Evolutionary conservation across 495 filamentous ascomycete genomes (phyloP).

Genomic region (Tricharina praecox): DNA sequence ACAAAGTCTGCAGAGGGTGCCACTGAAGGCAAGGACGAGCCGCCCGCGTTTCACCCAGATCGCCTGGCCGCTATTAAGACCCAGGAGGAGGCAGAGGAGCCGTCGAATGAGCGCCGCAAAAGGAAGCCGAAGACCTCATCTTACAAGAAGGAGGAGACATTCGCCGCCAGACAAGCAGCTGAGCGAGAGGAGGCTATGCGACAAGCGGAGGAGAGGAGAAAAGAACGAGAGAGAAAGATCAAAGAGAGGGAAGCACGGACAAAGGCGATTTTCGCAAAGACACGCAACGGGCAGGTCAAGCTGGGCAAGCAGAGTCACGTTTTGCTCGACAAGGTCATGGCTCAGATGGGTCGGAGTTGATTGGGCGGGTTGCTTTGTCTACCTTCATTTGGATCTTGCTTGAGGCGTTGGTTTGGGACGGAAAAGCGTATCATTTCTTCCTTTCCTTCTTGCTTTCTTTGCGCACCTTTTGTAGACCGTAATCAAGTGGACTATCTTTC

Average conservation of each 20-base stretch:
- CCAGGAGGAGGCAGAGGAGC: conserved; percentile 22
- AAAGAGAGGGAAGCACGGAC: conserved; percentile 59
- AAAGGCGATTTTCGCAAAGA: conserved; percentile 30
- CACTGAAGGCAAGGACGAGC: conserved; percentile 17
- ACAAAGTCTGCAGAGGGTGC: no score
- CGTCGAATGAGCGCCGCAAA: conserved; percentile 14
- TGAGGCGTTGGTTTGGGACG: conserved; percentile 3
- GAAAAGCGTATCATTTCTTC: conserved; percentile 1
- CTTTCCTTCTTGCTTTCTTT: no score
- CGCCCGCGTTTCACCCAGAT: conserved; percentile 49
- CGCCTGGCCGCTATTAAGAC: conserved; percentile 48
- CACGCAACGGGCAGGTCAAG: conserved; percentile 49
- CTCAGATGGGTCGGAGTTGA: conserved; percentile 27
- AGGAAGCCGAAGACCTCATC: conserved; percentile 44
- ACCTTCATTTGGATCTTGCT: not conserved
- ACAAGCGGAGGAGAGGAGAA: conserved; percentile 44
- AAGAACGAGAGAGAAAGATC: conserved; percentile 49
- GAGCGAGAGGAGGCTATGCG: conserved; percentile 37
- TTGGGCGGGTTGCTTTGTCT: not conserved
- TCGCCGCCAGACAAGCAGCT: conserved; percentile 47
- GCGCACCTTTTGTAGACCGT: no score
- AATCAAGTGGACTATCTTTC: no score
- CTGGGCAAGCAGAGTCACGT: conserved; percentile 73
- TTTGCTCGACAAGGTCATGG: conserved; percentile 64
- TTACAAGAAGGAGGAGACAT: conserved; percentile 57